phyloP scores from a whole-genome alignment of 2,329 filamentous ascomycete genomes.

The Colletotrichum salicis region DNA sequence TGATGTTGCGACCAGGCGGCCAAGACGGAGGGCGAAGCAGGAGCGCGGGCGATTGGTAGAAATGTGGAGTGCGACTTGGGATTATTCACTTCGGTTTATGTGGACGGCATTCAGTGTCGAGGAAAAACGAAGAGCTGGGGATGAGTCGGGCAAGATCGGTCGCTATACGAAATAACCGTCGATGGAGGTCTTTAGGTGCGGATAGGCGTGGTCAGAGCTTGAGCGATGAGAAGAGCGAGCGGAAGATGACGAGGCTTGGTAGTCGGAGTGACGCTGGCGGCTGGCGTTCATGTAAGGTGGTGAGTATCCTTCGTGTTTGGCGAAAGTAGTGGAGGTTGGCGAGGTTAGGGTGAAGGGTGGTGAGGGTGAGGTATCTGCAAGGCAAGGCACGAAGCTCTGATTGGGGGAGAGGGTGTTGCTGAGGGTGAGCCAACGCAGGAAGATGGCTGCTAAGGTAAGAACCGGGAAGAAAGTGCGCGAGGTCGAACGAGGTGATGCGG shows the following conservation, averaged over 20 bases:
- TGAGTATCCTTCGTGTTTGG: no score
- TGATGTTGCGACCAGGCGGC: conserved; percentile 10
- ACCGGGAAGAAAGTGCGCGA: neutral
- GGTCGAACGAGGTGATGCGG: neutral
- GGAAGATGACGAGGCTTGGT: neutral
- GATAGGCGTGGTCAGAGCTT: neutral
- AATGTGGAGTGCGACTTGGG: neutral
- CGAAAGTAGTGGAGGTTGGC: neutral
- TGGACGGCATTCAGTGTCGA: neutral
- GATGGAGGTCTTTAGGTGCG: neutral
- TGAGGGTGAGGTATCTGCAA: conserved; percentile 4
- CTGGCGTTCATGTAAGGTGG: neutral
- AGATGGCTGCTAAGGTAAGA: neutral
- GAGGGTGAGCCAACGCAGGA: neutral
- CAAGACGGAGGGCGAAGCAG: conserved; percentile 14
- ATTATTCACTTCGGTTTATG: neutral
- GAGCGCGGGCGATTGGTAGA: conserved; percentile 7
- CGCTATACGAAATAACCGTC: neutral
- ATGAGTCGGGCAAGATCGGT: neutral
- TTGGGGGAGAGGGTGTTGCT: neutral
- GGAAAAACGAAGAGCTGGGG: neutral
- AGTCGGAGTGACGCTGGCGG: neutral
- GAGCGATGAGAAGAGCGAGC: neutral
- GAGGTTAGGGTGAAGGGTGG: neutral
- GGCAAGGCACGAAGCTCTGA: conserved; percentile 17